A percentile compares a stretch with the other conserved stretches of the same genome.
These are phyloP conservation scores for Harringtonia aguacate DNA, from an alignment of 2,329 filamentous ascomycete genomes.

Conservation along the genomic window DNA sequence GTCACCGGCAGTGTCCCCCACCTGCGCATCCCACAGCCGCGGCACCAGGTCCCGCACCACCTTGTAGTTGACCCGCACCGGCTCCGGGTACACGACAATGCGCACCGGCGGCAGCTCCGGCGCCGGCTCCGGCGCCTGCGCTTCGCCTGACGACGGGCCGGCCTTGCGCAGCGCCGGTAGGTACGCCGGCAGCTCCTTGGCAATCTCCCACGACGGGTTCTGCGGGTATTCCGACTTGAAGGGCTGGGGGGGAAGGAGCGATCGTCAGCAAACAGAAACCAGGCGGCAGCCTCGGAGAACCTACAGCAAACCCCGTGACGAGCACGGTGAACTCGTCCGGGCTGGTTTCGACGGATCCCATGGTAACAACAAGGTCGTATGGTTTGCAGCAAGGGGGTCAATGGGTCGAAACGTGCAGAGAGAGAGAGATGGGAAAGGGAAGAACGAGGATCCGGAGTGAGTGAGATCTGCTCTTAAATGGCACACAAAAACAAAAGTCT, in stretches of 20 bases:
- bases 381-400: too few relatives aligned
- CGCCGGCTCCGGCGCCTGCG: slow-evolving; percentile 15
- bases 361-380: slow-evolving; percentile 5
- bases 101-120: slow-evolving; percentile 38
- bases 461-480: too few relatives aligned
- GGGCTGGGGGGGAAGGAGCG: slow-evolving; percentile 37
- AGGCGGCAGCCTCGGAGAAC: slow-evolving; percentile 15
- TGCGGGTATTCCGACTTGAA: slow-evolving; percentile 61
- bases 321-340: slow-evolving; percentile 45
- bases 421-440: too few relatives aligned
- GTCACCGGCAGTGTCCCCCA: slow-evolving; percentile 11
- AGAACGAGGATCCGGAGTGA: too few relatives aligned
- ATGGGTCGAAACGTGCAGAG: too few relatives aligned
- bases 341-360: slow-evolving; percentile 18
- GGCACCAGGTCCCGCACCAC: slow-evolving; percentile 55
- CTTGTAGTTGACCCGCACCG: slow-evolving; percentile 62
- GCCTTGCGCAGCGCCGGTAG: slow-evolving; percentile 30
- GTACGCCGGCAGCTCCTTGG: slow-evolving; percentile 52
- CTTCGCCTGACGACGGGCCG: slow-evolving; percentile 6
- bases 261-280: neutral
- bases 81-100: slow-evolving; percentile 52
- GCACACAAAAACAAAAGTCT: too few relatives aligned
- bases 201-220: slow-evolving; percentile 78
- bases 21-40: slow-evolving; percentile 38
- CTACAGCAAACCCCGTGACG: slow-evolving; percentile 51